Evolutionary conservation across 2,329 filamentous ascomycete species (phyloP).

Genomic region (Hypoxylon sp.): DNA sequence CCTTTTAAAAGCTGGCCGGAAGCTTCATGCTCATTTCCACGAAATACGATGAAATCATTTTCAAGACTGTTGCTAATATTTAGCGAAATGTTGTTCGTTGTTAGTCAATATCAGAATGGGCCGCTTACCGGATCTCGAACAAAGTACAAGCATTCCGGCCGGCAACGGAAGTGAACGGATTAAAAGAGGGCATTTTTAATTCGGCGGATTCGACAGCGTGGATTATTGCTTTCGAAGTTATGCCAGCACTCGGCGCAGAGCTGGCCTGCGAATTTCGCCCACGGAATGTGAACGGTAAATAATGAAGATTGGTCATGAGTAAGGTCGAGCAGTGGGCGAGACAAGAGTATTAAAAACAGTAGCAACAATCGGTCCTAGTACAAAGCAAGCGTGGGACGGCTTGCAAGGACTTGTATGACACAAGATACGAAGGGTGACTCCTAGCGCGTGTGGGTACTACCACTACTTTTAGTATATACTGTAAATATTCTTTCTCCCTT

Average conservation of each 20-base stretch:
- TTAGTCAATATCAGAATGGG: constrained; percentile 15
- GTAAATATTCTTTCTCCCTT: constrained; percentile 20
- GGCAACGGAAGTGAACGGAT: constrained; percentile 68
- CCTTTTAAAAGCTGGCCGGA: constrained; percentile 82
- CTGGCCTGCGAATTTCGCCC: constrained; percentile 32
- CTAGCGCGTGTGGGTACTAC: constrained; percentile 39
- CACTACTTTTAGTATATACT: constrained; percentile 39
- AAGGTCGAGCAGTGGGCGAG: constrained; percentile 29
- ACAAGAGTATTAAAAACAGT: constrained; percentile 40
- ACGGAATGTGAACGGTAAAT: constrained; percentile 43
- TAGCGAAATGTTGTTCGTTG: constrained; percentile 28
- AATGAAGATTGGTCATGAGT: constrained; percentile 40
- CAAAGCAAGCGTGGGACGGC: constrained; percentile 38
- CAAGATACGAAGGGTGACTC: constrained; percentile 36
- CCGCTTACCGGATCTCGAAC: constrained; percentile 71
- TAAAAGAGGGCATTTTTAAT: constrained; percentile 68
- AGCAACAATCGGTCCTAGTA: constrained; percentile 22
- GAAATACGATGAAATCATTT: constrained; percentile 83
- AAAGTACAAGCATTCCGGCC: constrained; percentile 67
- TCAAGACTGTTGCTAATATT: constrained; percentile 71
- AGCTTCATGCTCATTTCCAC: constrained; percentile 81
- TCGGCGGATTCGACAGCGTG: constrained; percentile 37
- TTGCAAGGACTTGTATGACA: constrained; percentile 42
- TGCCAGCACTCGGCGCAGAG: constrained; percentile 35
- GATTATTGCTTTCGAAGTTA: constrained; percentile 38